Evolutionary conservation across 73 alveolate species (phyloP), one percentile per base, ranked within the genome.

Genomic region (Paramecium bursaria): DNA sequence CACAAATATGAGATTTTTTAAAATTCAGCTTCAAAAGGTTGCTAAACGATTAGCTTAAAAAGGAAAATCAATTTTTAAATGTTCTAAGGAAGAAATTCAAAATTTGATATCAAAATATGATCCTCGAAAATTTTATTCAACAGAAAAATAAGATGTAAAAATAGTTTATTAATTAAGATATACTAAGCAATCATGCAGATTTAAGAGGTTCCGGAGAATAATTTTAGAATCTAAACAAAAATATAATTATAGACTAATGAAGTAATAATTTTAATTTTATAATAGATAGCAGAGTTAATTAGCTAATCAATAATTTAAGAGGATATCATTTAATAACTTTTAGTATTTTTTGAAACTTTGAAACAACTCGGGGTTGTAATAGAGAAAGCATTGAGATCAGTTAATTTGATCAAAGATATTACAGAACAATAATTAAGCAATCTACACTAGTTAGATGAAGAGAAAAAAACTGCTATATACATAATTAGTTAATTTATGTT

Each of bases 1-100:
- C 10, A 67, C 33, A 21, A 67, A 67, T 67, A 25, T 19, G 19
- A 67, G 82, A 67, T 67, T 67, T 42, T 67, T 19, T 35, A 67
- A 39, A 57, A 67, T 67, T 23, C 7, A 67, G 44, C 39, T 67
- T 4, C 44, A 15, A 42, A 67, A 67, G 44, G 82, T 57, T 39
- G 14, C 9, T 6, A 35, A 67, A 30, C 33, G 44, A 67, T 57
- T 57, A 57, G 19, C 27, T n/a, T 7, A 57, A 57, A n/a, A 17
- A 17, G 76, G 76, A 3, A 57, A 57, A 30, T 15, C 27, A n/a
- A 57, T 57, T 27, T 57, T 30, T 57, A 15, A 57, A 30, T 27
- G 30, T 15, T 10, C 76, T n/a, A 57, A 57, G 33, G 14, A n/a
- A 3, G 76, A 57, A 30, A 57, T 57, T 42, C 46, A 67, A 9